A percentile compares a stretch with the other conserved stretches of the same genome.
These are phyloP conservation scores for Sporothrix luriei DNA, from an alignment of 2,329 filamentous ascomycete species.

Conservation along the genomic window DNA sequence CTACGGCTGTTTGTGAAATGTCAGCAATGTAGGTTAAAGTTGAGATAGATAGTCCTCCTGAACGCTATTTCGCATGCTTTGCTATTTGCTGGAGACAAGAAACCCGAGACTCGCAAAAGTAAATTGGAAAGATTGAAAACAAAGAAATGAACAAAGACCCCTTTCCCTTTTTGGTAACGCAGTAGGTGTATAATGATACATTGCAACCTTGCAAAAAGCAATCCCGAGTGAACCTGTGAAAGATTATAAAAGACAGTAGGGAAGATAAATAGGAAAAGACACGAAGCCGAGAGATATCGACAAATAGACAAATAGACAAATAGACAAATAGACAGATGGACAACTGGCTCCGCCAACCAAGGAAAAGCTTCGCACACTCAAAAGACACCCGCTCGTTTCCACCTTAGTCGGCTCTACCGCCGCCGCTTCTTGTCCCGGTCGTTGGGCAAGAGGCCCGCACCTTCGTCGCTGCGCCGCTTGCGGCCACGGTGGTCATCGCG, in stretches of 20 bases:
- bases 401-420: conserved; percentile 44
- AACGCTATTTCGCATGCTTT: not conserved
- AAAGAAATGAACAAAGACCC: not conserved
- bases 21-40: not conserved
- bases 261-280: not conserved
- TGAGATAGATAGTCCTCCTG: not conserved
- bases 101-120: not conserved
- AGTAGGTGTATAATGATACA: conserved; percentile 7
- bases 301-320: not conserved
- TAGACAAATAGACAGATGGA: too few species aligned
- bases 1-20: not conserved
- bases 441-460: conserved; percentile 50
- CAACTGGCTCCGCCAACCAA: not conserved
- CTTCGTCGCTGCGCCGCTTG: conserved; percentile 56
- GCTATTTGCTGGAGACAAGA: not conserved
- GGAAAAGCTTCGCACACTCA: not conserved
- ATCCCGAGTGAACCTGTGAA: not conserved
- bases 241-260: not conserved
- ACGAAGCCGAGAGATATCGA: not conserved
- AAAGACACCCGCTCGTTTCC: not conserved
- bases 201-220: not conserved
- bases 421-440: conserved; percentile 60
- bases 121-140: not conserved
- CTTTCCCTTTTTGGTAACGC: not conserved
- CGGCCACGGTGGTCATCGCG: conserved; percentile 45